Percentiles rank a stretch among this genome's conserved stretches.
Evolutionary conservation across 371 early-diverging fungal species (phyloP).

Genomic region (Mucor lusitanicus): DNA sequence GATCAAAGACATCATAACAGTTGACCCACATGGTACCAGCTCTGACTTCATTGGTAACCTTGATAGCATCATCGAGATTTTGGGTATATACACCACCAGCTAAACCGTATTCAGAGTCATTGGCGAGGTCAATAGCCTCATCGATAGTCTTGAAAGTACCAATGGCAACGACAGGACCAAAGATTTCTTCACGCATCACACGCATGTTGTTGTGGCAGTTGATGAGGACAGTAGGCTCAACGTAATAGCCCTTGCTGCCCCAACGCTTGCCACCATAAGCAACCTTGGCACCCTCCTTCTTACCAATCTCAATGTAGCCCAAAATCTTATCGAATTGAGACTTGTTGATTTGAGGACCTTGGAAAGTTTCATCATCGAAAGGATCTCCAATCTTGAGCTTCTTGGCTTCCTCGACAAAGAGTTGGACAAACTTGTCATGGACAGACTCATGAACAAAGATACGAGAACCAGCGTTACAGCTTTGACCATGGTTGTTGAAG

Average conservation of each 20-base stretch:
- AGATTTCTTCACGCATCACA: conserved; percentile 85
- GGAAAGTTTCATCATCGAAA: conserved; percentile 56
- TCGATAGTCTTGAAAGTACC: conserved; percentile 73
- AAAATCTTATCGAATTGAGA: conserved; percentile 76
- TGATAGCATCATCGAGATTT: conserved; percentile 62
- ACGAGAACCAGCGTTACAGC: conserved; percentile 88
- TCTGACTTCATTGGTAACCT: conserved; percentile 60
- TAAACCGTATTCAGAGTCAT: conserved; percentile 80
- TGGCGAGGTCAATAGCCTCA: conserved; percentile 80
- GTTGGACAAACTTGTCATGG: conserved; percentile 68
- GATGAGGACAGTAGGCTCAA: conserved; percentile 79
- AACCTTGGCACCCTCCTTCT: conserved; percentile 60
- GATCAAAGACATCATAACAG: conserved; percentile 46
- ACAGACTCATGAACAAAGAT: conserved; percentile 82
- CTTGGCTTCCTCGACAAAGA: conserved; percentile 64
- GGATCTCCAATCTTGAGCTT: conserved; percentile 62
- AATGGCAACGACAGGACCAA: conserved; percentile 89
- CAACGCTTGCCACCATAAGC: conserved; percentile 70
- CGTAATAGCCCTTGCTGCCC: conserved; percentile 73
- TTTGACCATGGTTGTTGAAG: conserved; percentile 85
- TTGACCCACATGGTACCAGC: conserved; percentile 72
- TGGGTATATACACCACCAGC: conserved; percentile 87
- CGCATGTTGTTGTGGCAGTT: conserved; percentile 66
- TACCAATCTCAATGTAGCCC: conserved; percentile 61
- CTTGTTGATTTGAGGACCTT: conserved; percentile 80